Evolutionary conservation across 768 basidiomycete genomes (phyloP).

Genomic region (Suillus cothurnatus): DNA sequence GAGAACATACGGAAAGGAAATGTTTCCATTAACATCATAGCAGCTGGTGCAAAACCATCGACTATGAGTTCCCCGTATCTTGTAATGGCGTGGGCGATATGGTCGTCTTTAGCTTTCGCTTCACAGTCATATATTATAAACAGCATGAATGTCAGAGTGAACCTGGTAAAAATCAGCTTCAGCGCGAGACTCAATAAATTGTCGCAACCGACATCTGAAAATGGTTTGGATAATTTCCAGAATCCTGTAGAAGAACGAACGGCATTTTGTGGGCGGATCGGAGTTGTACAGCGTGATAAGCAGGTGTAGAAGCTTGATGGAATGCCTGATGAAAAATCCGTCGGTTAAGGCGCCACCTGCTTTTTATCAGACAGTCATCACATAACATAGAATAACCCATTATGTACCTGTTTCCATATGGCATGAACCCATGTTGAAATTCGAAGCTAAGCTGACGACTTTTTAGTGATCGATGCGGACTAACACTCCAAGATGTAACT

Average conservation of each 20-base stretch:
- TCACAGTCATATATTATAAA: neutral
- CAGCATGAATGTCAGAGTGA: neutral
- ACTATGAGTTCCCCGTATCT: neutral
- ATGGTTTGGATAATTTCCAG: neutral
- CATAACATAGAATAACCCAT: neutral
- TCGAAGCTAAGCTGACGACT: neutral
- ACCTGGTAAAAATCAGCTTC: neutral
- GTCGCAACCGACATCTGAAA: neutral
- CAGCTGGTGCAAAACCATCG: neutral
- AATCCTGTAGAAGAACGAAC: neutral
- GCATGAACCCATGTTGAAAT: neutral
- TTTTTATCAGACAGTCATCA: neutral
- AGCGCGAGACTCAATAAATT: neutral
- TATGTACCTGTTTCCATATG: neutral
- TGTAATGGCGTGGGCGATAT: neutral
- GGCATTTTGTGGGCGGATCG: neutral
- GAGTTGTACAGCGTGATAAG: neutral
- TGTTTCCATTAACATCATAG: neutral
- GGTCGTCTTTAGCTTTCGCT: neutral
- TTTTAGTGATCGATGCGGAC: neutral
- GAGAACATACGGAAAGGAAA: neutral
- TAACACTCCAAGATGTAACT: neutral
- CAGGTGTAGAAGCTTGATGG: neutral
- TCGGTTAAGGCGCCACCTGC: neutral
- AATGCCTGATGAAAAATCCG: neutral